A percentile compares a stretch with the other conserved stretches of the same genome.
These are phyloP conservation scores for Coriaria nepalensis DNA, from an alignment of 306 rosid genomes.

Conservation along the genomic window DNA sequence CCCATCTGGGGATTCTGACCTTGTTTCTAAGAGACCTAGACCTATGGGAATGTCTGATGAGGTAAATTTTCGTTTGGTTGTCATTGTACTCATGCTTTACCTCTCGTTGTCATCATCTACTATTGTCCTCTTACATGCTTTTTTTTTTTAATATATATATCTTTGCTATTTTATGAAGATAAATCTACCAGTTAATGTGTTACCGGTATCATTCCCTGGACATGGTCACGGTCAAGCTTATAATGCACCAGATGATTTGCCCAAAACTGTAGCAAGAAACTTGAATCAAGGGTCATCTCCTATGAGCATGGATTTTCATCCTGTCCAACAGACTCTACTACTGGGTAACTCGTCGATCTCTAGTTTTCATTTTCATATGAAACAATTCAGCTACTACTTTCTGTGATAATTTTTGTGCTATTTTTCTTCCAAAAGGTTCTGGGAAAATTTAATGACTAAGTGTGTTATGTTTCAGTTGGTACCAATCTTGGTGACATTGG, in stretches of 20 bases:
- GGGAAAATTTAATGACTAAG: too few relatives aligned
- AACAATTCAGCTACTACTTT: not conserved
- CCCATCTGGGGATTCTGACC: slow-evolving; percentile 89
- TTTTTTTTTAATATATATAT: slow-evolving; percentile 3
- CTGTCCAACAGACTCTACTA: slow-evolving; percentile 76
- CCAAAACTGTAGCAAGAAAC: slow-evolving; percentile 55
- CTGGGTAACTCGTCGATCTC: slow-evolving; percentile 47
- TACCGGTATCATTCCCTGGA: slow-evolving; percentile 67
- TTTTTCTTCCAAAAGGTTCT: too few relatives aligned
- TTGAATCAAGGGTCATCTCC: slow-evolving; percentile 93
- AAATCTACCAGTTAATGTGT: slow-evolving; percentile 80
- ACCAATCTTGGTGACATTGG: slow-evolving; percentile 90
- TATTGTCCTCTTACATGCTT: not conserved
- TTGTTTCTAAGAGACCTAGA: slow-evolving; percentile 77
- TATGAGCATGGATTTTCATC: slow-evolving; percentile 99
- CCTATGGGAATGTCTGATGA: slow-evolving; percentile 80
- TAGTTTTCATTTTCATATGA: not conserved
- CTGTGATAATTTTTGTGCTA: not conserved
- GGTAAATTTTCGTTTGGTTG: slow-evolving; percentile 25
- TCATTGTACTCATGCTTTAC: slow-evolving; percentile 6
- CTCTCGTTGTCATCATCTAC: not conserved
- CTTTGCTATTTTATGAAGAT: slow-evolving; percentile 38
- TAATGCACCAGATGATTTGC: slow-evolving; percentile 81
- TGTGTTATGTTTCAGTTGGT: slow-evolving; percentile 47
- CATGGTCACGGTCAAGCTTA: slow-evolving; percentile 67